Evolutionary conservation across 805 yeast genomes (phyloP), one percentile per base, ranked within the genome.

Genomic region (Metschnikowia lochheadii): DNA sequence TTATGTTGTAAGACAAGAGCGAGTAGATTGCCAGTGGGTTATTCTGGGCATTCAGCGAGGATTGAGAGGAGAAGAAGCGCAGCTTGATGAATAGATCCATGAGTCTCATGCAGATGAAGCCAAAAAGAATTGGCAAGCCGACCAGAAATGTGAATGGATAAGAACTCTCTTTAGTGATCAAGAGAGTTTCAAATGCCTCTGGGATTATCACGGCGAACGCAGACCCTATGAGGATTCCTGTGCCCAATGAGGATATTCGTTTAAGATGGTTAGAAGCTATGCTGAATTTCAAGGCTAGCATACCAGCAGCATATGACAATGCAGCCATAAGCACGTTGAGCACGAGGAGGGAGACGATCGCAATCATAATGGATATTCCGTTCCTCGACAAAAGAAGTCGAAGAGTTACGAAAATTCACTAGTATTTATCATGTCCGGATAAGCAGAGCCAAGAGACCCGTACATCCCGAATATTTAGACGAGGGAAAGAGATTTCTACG

Each of bases 141-240:
- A 79, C 63, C 8, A 51, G 33, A 13, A 45, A 79, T 63, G 46
- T 39, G 3, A 49, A 40, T 3, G 57, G 51, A 2, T 49, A 32
- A 6, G 42, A 26, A 6, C 46, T 40, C 23, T 48, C 49, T 7
- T 44, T 40, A 14, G 26, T 7, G 6, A 23, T 6, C 34, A 48
- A 40, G 40, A 77, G 56, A 5, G 76, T 72, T 53, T 76, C 80
- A 17, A 80, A 69, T 3, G 88, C 89, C 62, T 85, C 90, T 0
- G 89, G 89, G 17, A 85, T 73, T 23, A 85, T 78, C 15, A 85
- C 69, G 8, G 78, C 70, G 48, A 84, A 63, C 1, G 85, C 74
- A 0, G 89, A 78, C 5, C 88, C 83, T 5, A 84, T 66, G 47
- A 85, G 69, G 18, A 85, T 66, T 1, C 89, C 89, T 57, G 77